A percentile compares a stretch with the other conserved stretches of the same genome.
phyloP scores from a whole-genome alignment of 2,329 filamentous ascomycete genomes.

The Colletotrichum orchidophilum region DNA sequence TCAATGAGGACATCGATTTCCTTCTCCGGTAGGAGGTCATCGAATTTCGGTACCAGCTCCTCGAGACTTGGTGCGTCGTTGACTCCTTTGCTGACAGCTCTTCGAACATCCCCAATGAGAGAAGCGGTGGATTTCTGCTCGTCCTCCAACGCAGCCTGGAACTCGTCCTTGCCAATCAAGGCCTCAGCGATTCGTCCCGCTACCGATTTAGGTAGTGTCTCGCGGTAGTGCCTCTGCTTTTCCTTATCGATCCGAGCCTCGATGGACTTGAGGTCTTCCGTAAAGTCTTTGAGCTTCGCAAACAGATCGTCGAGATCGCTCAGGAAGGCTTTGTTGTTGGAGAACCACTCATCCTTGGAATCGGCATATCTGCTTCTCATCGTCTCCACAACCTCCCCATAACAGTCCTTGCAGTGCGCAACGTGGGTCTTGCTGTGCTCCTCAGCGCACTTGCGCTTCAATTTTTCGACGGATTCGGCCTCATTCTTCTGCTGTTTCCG shows the following conservation, averaged over 20 bases:
- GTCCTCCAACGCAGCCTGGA: conserved; percentile 21
- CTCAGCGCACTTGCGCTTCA: conserved; percentile 53
- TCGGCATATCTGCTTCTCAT: conserved; percentile 53
- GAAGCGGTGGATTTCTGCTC: conserved; percentile 6
- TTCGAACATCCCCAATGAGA: conserved; percentile 15
- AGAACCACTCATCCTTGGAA: conserved; percentile 59
- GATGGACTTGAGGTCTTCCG: conserved; percentile 54
- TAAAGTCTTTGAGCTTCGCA: conserved; percentile 54
- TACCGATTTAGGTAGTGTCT: conserved; percentile 35
- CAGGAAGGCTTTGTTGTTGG: conserved; percentile 57
- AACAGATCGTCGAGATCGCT: conserved; percentile 60
- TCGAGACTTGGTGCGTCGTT: conserved; percentile 8
- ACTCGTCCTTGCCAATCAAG: conserved; percentile 26
- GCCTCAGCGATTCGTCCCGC: conserved; percentile 19
- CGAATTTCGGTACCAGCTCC: conserved; percentile 25
- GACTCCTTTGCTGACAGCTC: conserved; percentile 11
- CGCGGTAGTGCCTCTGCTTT: conserved; percentile 63
- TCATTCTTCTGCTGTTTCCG: conserved; percentile 15
- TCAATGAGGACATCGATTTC: conserved; percentile 27
- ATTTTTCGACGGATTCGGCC: conserved; percentile 50
- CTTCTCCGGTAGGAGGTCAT: conserved; percentile 22
- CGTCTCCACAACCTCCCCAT: conserved; percentile 55
- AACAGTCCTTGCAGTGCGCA: conserved; percentile 58
- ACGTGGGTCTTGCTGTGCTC: conserved; percentile 55
- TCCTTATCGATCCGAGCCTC: conserved; percentile 61